phyloP scores from a whole-genome alignment of 148 eudicot species.

The Spergularia bocconei region DNA sequence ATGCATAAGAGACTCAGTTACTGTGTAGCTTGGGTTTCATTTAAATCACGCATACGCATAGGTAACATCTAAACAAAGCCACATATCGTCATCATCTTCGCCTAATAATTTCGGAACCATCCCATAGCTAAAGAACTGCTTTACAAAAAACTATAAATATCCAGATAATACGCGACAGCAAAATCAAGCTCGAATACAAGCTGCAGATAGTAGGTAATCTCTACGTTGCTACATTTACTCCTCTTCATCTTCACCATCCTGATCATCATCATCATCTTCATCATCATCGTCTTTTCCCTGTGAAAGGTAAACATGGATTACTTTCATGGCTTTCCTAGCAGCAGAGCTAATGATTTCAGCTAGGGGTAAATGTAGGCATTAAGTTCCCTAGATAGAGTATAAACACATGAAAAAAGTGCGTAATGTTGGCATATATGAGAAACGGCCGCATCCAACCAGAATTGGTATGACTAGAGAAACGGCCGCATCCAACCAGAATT shows the following conservation, averaged over 20 bases:
- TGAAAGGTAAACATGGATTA: slow-evolving; percentile 1
- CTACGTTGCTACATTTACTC: slow-evolving; percentile 25
- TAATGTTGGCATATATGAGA: too few species aligned
- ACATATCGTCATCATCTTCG: slow-evolving; percentile 10
- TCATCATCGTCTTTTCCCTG: slow-evolving; percentile 34
- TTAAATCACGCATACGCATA: neutral
- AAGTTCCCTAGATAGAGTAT: too few species aligned
- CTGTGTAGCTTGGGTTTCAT: slow-evolving; percentile 12
- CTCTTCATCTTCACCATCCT: slow-evolving; percentile 47
- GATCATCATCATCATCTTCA: slow-evolving; percentile 46
- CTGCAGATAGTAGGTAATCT: neutral
- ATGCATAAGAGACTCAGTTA: too few species aligned
- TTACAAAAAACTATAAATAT: slow-evolving; percentile 27
- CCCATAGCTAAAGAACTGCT: slow-evolving; percentile 21
- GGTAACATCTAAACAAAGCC: slow-evolving; percentile 21
- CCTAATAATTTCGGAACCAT: slow-evolving; percentile 13
- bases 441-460: too few species aligned
- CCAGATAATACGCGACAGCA: slow-evolving; percentile 6
- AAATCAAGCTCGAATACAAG: slow-evolving; percentile 12
- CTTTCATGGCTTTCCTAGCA: neutral
- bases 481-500: too few species aligned
- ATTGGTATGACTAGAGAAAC: too few species aligned
- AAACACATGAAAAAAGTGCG: too few species aligned
- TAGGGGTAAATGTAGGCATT: neutral
- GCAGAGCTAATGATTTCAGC: neutral